These are phyloP conservation scores for Euphorbia pulcherrima DNA, from an alignment of 345 rosid genomes.

Conservation along the genomic window DNA sequence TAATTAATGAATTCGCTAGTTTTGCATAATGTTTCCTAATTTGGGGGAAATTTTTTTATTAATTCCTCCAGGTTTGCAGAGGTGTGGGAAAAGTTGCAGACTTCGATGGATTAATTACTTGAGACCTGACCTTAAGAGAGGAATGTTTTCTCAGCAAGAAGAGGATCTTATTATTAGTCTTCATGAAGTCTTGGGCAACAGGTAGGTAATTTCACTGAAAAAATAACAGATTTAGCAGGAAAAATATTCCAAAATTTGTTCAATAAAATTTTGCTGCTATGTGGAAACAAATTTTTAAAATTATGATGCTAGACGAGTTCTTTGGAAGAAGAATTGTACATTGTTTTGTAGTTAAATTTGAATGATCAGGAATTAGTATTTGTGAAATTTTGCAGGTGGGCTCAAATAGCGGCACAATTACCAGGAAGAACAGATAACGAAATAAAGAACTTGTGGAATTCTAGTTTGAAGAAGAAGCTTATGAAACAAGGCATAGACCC, in stretches of 20 bases:
- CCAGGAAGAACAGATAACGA: constrained; percentile 73
- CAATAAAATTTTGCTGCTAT: too few relatives aligned
- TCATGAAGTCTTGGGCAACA: constrained; percentile 42
- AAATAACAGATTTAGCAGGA: too few relatives aligned
- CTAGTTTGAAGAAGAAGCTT: constrained; percentile 66
- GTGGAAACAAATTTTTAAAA: too few relatives aligned
- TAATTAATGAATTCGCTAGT: too few relatives aligned
- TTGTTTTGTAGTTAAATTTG: too few relatives aligned
- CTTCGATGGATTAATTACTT: constrained; percentile 88
- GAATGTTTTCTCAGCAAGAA: constrained; percentile 44
- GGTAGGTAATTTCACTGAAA: constrained; percentile 19
- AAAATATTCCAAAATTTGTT: too few relatives aligned
- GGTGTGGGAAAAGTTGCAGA: constrained; percentile 90
- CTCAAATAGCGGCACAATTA: constrained; percentile 58
- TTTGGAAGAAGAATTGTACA: too few relatives aligned
- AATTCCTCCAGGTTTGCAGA: constrained; percentile 45
- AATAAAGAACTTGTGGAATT: constrained; percentile 70
- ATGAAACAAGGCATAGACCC: constrained; percentile 70
- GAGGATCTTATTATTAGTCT: constrained; percentile 39
- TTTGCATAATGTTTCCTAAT: neutral
- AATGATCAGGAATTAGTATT: neutral
- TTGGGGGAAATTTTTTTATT: neutral
- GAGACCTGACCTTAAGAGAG: constrained; percentile 86
- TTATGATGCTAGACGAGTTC: too few relatives aligned
- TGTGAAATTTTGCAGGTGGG: constrained; percentile 45